Evolutionary conservation across 2,329 filamentous ascomycete species (phyloP).

Genomic region (Amauroascus niger): DNA sequence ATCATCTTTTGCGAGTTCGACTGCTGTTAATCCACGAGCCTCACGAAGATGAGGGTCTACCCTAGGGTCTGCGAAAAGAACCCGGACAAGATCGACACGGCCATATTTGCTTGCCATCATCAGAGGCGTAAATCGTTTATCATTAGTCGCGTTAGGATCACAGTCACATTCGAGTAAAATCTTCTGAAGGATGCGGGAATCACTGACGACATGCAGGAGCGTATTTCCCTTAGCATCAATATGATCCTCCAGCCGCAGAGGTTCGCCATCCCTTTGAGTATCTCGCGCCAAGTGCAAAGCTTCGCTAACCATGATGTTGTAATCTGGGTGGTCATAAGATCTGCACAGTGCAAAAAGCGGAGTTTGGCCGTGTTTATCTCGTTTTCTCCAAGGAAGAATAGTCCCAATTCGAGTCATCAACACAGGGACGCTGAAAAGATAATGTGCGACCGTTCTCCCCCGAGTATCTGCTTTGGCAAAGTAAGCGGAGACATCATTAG

Average conservation of each 20-base stretch:
- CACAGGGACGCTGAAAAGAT: conserved; percentile 80
- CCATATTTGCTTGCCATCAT: conserved; percentile 99
- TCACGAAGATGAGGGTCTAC: conserved; percentile 81
- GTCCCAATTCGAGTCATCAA: conserved; percentile 68
- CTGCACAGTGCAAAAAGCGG: conserved; percentile 89
- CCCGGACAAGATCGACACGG: conserved; percentile 81
- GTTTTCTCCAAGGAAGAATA: conserved; percentile 76
- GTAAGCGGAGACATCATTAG: conserved; percentile 55
- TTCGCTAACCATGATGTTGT: conserved; percentile 75
- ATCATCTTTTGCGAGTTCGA: conserved; percentile 95
- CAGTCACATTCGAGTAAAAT: conserved; percentile 79
- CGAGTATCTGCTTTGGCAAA: conserved; percentile 67
- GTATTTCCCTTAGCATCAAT: conserved; percentile 90
- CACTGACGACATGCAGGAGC: conserved; percentile 87
- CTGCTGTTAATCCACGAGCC: conserved; percentile 76
- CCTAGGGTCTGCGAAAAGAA: conserved; percentile 74
- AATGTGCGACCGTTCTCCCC: conserved; percentile 87
- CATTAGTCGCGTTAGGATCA: conserved; percentile 92
- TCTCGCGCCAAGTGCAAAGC: conserved; percentile 64
- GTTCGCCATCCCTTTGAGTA: conserved; percentile 65
- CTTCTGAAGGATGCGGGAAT: conserved; percentile 62
- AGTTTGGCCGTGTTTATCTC: conserved; percentile 95
- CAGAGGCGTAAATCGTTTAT: conserved; percentile 85
- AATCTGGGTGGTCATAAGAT: conserved; percentile 86
- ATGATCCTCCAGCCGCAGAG: conserved; percentile 86